These are phyloP conservation scores for Sisymbrium irio DNA, from an alignment of 345 rosid genomes.

Conservation along the genomic window DNA sequence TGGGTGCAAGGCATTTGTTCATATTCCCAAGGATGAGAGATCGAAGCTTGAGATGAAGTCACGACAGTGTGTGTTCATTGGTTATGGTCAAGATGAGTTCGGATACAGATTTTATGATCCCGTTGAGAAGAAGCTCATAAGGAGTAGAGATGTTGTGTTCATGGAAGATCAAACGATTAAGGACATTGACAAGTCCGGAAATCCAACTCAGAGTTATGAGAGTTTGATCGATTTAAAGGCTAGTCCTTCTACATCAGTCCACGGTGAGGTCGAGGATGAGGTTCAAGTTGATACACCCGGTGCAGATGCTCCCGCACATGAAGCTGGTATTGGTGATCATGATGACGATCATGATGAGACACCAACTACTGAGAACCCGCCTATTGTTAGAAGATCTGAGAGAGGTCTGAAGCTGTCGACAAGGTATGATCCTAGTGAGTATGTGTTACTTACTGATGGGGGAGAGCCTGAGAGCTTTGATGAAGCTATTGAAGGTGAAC, in stretches of 20 bases:
- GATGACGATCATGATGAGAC: not conserved
- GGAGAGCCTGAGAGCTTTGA: not conserved
- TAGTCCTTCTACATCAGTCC: not conserved
- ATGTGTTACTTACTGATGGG: not conserved
- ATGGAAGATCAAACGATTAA: not conserved
- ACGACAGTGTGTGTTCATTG: not conserved
- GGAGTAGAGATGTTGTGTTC: not conserved
- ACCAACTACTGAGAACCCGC: too few relatives aligned
- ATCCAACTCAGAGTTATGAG: not conserved
- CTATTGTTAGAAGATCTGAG: not conserved
- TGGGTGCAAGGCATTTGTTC: not conserved
- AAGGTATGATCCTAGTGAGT: not conserved
- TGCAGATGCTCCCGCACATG: not conserved
- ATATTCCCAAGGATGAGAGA: not conserved
- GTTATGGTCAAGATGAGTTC: not conserved
- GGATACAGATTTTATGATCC: not conserved
- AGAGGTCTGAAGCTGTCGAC: not conserved
- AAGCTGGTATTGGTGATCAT: not conserved
- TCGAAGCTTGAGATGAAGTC: not conserved
- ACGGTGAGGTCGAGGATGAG: not conserved
- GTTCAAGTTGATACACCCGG: not conserved
- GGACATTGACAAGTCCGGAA: not conserved
- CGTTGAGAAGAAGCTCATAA: not conserved
- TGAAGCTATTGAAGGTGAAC: not conserved
- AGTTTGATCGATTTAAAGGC: not conserved